Conservation (phyloP, 2,329 filamentous ascomycete genomes). For the Pezicula radicicola region DNA sequence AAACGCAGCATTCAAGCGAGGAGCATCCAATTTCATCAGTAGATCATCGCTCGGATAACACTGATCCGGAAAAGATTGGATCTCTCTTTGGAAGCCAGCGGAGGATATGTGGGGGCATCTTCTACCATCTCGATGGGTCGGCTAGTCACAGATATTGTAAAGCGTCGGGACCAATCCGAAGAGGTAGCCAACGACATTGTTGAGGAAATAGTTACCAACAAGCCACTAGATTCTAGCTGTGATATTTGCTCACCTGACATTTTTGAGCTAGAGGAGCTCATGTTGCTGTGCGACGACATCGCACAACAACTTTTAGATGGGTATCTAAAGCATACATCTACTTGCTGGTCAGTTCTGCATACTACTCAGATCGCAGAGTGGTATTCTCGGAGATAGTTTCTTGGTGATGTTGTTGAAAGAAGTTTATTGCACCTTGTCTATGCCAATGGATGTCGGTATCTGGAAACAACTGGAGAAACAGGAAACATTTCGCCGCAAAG, state of each 20-base stretch:
- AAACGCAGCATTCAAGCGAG: not conserved
- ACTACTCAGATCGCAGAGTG: constrained; percentile 18
- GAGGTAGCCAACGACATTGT: not conserved
- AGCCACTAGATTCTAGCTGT: not conserved
- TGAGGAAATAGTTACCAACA: not conserved
- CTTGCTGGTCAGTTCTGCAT: constrained; percentile 22
- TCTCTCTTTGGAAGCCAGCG: constrained; percentile 18
- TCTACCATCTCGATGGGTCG: constrained; percentile 22
- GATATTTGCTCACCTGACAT: not conserved
- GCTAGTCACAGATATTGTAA: constrained; percentile 19
- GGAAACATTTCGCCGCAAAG: constrained; percentile 25
- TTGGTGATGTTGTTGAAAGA: constrained; percentile 16
- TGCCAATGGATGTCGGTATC: constrained; percentile 27
- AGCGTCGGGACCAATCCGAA: constrained; percentile 10
- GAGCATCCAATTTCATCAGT: not conserved
- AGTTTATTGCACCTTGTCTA: constrained; percentile 26
- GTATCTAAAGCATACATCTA: constrained; percentile 24
- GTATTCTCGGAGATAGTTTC: constrained; percentile 14
- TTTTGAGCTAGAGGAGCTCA: constrained; percentile 6
- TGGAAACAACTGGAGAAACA: constrained; percentile 27
- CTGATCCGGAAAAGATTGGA: constrained; percentile 2
- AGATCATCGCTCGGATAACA: not conserved
- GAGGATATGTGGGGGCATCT: constrained; percentile 20
- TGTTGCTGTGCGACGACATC: constrained; percentile 16
- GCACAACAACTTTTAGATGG: constrained; percentile 21